Base-by-base conservation (phyloP, 2,329 filamentous ascomycete genomes). In the Periglandula ipomoeae region DNA sequence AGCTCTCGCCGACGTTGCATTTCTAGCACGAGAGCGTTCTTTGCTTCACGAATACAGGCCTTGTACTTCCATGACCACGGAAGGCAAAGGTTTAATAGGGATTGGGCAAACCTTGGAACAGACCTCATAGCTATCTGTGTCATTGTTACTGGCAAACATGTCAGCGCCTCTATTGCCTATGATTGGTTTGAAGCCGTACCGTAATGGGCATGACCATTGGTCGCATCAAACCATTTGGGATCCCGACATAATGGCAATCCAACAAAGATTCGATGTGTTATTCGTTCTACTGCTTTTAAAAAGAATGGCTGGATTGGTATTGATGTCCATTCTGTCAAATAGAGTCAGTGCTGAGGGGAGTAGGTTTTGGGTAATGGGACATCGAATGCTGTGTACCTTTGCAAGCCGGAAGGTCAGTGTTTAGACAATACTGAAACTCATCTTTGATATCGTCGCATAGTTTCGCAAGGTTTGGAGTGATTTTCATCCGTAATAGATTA, bases 101-200 rank as follows among this genome's bases (percentile, higher is more conserved):
- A 49, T 15, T 41, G 47, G 11, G 47, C 5, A 11, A 47, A 30
- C 2, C n/a, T 34, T 15, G 49, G 51, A 15, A 53, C 34, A 15
- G 44, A 35, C 13, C 47, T 48, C 44, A 53, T 51, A 15, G 39
- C 40, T 27, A 53, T 51, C 26, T 53, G 49, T 8, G 46, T 53
- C 26, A 53, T 47, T 9, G 49, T 50, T 7, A 53, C 51, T 53
- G 26, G 3, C 3, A 15, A 24, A 5, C 9, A 32, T 13, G 17
- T 43, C 20, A 50, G 26, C 17, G 6, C 11, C 13, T 37, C 13
- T 37, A 37, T 37, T 37, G 15, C 34, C 34, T 37, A 37, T 37
- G 4, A 17, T 37, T 37, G 9, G 34, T 37, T 37, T 37, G 3
- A n/a, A n/a, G 34, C 13, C 38, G 19, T 19, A 53, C 51, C 39